Evolutionary conservation across 2,329 filamentous ascomycete species (phyloP).

Genomic region (Aureobasidium subglaciale): DNA sequence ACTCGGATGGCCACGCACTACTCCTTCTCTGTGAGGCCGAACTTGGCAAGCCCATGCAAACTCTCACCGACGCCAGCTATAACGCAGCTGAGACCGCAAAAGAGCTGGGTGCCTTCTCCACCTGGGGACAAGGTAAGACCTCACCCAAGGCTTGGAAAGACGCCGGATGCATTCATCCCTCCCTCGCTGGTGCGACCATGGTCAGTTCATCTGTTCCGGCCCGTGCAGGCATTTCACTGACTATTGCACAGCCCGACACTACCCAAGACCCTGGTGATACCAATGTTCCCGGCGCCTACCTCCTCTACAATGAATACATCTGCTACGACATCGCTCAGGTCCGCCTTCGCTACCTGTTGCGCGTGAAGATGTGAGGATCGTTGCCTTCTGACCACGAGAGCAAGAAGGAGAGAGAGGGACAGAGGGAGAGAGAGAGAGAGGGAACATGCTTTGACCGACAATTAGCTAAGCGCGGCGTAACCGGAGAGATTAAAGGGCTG

Average conservation of each 20-base stretch:
- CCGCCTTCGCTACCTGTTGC: constrained; percentile 61
- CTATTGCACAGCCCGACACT: constrained; percentile 23
- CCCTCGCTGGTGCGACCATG: constrained; percentile 63
- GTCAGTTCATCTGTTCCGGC: constrained; percentile 37
- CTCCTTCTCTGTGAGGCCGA: constrained; percentile 80
- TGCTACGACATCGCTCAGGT: constrained; percentile 64
- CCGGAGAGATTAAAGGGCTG: too few relatives aligned
- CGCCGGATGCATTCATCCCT: constrained; percentile 56
- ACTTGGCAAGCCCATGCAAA: constrained; percentile 67
- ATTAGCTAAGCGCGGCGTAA: too few relatives aligned
- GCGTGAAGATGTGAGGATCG: constrained; percentile 40
- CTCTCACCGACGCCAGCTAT: constrained; percentile 52
- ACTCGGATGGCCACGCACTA: constrained; percentile 62
- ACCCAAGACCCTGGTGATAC: constrained; percentile 17
- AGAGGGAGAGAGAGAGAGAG: too few relatives aligned
- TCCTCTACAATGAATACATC: constrained; percentile 70
- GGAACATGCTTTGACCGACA: too few relatives aligned
- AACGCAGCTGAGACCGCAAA: constrained; percentile 58
- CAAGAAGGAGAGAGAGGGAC: too few relatives aligned
- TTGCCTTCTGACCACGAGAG: too few relatives aligned
- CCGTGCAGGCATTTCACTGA: neutral
- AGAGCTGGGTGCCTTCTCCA: constrained; percentile 54
- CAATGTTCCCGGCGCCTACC: constrained; percentile 31
- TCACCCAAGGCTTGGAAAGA: constrained; percentile 70
- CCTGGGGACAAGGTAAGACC: constrained; percentile 60